Base-by-base conservation (phyloP, 75 land plant genomes). In the Picea sitchensis region DNA sequence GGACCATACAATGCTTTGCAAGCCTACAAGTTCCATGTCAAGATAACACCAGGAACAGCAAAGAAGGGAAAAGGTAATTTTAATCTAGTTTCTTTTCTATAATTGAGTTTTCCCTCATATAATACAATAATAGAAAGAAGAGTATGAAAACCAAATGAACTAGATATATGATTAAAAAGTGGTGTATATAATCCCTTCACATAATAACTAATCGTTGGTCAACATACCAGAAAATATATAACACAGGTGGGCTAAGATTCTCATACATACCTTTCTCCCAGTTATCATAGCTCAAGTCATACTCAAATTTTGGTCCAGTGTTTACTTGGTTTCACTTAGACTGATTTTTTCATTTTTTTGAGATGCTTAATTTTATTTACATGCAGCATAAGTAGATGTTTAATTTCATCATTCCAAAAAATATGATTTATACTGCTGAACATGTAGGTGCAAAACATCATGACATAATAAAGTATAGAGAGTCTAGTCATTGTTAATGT, bases 31-130 rank as follows among this genome's bases (percentile, higher is more conserved):
- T 97, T 94, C 82, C 94, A 88, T 59, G 99, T 97, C 58, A 97
- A 97, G 90, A 83, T 97, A 47, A 90, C 95, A 77, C 99, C 99
- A 71, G 99, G 99, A 20, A 81, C 88, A 65, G 85, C 92, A 63
- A 97, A 97, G 84, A 95, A 86, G 83, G 99, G 99, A 47, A 97
- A 97, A 97, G 99, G 99, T 93, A 85, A 44, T 79, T 61, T 59
- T 21, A 58, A 41, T 41, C 20, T 34, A 5, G 1, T 67, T 34
- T 18, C 20, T 36, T 71, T 44, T 2, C 23, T 44, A 23, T 7
- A 71, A 44, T 71, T 71, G 3, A 9, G 6, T 44, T n/a, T 21
- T 44, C 4, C 56, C n/a, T 71, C 20, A 18, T 71, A 2, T 71
- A 71, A n/a, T 36, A 71, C 4, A 51, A 8, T 11, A 51, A 9